phyloP scores from a whole-genome alignment of 768 basidiomycete species.

The Sutorius australiensis region DNA sequence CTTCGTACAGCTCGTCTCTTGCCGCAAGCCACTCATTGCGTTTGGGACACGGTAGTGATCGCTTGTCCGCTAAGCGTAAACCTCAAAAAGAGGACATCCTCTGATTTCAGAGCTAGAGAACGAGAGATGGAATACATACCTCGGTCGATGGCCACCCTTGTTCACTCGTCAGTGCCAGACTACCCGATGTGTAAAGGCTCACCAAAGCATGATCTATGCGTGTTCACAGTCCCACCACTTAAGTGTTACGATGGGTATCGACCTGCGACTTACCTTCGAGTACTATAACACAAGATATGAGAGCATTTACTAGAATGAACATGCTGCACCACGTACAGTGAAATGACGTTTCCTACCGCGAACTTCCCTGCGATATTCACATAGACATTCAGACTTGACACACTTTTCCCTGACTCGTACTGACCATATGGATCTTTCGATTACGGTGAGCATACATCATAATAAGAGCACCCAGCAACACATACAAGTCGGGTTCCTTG shows the following conservation, averaged over 20 bases:
- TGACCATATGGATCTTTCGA: slow-evolving; percentile 74
- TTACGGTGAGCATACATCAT: slow-evolving; percentile 2
- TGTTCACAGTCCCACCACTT: background rate
- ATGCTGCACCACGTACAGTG: slow-evolving; percentile 48
- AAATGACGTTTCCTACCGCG: slow-evolving; percentile 81
- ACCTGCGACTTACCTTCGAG: slow-evolving; percentile 57
- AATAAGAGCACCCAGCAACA: slow-evolving; percentile 8
- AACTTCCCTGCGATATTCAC: slow-evolving; percentile 68
- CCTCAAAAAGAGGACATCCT: slow-evolving; percentile 35
- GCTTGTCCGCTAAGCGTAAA: slow-evolving; percentile 89
- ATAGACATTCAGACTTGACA: slow-evolving; percentile 21
- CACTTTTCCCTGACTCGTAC: slow-evolving; percentile 32
- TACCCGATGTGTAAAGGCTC: slow-evolving; percentile 16
- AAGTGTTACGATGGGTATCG: slow-evolving; percentile 5
- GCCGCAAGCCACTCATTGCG: slow-evolving; percentile 67
- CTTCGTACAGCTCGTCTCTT: slow-evolving; percentile 85
- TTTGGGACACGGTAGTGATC: slow-evolving; percentile 82
- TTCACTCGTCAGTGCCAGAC: background rate
- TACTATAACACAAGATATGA: slow-evolving; percentile 46
- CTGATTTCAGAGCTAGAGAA: background rate
- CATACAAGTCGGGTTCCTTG: slow-evolving; percentile 78
- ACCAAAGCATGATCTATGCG: slow-evolving; percentile 89
- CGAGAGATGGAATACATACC: slow-evolving; percentile 37
- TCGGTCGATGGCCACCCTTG: slow-evolving; percentile 91
- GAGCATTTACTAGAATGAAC: background rate